Evolutionary conservation across 2,329 filamentous ascomycete species (phyloP).

Genomic region (Xylaria sp.): DNA sequence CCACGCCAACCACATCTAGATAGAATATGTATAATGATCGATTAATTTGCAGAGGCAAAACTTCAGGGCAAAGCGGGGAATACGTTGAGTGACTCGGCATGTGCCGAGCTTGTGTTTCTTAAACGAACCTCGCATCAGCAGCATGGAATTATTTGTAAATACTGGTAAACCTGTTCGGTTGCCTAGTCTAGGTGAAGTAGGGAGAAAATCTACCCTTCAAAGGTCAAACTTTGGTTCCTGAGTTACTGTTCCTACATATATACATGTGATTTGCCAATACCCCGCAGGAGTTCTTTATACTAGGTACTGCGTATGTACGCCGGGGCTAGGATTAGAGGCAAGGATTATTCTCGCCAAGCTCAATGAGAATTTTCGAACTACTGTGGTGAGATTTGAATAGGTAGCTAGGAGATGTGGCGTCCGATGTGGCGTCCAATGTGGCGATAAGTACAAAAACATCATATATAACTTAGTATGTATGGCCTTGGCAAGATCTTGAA

Average conservation of each 20-base stretch:
- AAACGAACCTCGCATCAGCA: too few species aligned
- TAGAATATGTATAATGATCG: background rate
- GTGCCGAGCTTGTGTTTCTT: background rate
- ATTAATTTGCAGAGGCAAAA: background rate
- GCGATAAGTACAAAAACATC: background rate
- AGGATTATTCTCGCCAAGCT: constrained; percentile 5
- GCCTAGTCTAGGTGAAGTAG: background rate
- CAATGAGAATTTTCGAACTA: background rate
- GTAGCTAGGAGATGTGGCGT: too few species aligned
- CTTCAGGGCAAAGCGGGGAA: background rate
- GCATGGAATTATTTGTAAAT: constrained; percentile 30
- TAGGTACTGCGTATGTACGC: too few species aligned
- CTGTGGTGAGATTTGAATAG: background rate
- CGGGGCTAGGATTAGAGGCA: background rate
- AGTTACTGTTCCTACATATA: constrained; percentile 12
- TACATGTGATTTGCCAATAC: constrained; percentile 4
- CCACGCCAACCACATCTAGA: background rate
- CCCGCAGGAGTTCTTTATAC: background rate
- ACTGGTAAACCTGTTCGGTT: background rate
- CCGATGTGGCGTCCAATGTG: too few species aligned
- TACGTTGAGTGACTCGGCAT: background rate
- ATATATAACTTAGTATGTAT: too few species aligned
- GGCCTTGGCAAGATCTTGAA: too few species aligned
- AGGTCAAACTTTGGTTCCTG: background rate
- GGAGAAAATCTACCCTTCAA: background rate